These are phyloP conservation scores for Plasmodium inui DNA, from an alignment of 169 alveolate genomes.

Conservation along the genomic window DNA sequence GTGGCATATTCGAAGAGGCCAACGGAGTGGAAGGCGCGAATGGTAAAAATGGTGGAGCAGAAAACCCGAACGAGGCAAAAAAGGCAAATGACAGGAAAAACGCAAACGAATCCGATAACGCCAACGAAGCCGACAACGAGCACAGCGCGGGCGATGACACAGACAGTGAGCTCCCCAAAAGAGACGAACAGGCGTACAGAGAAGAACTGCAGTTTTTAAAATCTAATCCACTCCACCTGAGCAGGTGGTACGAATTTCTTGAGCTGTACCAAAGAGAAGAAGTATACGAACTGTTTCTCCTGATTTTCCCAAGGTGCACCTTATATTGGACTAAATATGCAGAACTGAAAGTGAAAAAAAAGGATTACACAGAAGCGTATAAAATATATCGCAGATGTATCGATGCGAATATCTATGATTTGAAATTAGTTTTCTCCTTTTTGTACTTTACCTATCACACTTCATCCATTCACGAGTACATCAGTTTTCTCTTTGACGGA, in stretches of 20 bases:
- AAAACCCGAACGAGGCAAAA: not conserved
- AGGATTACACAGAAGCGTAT: conserved; percentile 63
- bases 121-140: not conserved
- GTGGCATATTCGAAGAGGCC: not conserved
- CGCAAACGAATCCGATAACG: not conserved
- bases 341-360: conserved; percentile 68
- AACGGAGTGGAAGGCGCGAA: not conserved
- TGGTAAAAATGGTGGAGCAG: not conserved
- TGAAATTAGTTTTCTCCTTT: conserved; percentile 62
- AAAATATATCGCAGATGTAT: conserved; percentile 63
- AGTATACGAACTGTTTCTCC: conserved; percentile 47
- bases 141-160: not conserved
- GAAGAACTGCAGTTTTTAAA: conserved; percentile 54
- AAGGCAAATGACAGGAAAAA: not conserved
- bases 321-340: conserved; percentile 71
- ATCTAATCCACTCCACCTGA: conserved; percentile 37
- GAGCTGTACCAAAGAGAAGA: conserved; percentile 64
- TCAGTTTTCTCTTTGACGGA: conserved; percentile 77
- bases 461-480: conserved; percentile 86
- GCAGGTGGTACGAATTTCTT: conserved; percentile 40
- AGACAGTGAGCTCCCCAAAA: not conserved
- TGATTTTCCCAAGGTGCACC: conserved; percentile 57
- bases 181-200: conserved; percentile 2
- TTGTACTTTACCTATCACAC: conserved; percentile 83
- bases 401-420: conserved; percentile 66